Percentiles rank a stretch among this genome's conserved stretches.
Evolutionary conservation across 2,329 filamentous ascomycete species (phyloP).

Genomic region (Botrytis elliptica): DNA sequence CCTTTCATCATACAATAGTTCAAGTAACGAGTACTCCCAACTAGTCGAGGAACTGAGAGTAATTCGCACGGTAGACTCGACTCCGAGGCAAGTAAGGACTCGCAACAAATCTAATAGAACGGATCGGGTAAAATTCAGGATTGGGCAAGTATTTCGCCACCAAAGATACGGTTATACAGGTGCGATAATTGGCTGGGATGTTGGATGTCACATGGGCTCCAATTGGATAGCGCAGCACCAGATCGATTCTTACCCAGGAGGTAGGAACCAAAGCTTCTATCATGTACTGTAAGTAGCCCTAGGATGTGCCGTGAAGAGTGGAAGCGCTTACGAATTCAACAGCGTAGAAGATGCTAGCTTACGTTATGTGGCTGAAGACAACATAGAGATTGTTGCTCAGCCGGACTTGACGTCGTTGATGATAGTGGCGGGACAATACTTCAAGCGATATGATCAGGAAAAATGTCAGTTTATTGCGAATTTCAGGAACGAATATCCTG

Average conservation of each 20-base stretch:
- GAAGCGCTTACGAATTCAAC: slow-evolving; percentile 34
- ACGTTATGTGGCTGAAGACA: slow-evolving; percentile 78
- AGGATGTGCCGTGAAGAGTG: slow-evolving; percentile 13
- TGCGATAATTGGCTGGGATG: slow-evolving; percentile 81
- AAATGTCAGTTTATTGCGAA: slow-evolving; percentile 79
- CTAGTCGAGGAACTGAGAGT: slow-evolving; percentile 54
- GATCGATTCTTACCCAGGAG: slow-evolving; percentile 59
- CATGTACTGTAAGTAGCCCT: slow-evolving; percentile 71
- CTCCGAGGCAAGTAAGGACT: slow-evolving; percentile 48
- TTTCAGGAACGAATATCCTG: slow-evolving; percentile 76
- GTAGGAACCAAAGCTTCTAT: slow-evolving; percentile 72
- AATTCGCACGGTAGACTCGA: slow-evolving; percentile 55
- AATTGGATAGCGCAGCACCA: slow-evolving; percentile 63
- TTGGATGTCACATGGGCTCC: slow-evolving; percentile 54
- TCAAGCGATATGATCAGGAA: slow-evolving; percentile 76
- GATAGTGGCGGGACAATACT: slow-evolving; percentile 75
- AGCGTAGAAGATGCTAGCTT: slow-evolving; percentile 67
- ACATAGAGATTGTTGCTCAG: slow-evolving; percentile 62
- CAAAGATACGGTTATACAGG: slow-evolving; percentile 75
- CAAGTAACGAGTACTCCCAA: slow-evolving; percentile 38
- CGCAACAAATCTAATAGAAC: slow-evolving; percentile 30
- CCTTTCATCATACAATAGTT: slow-evolving; percentile 35
- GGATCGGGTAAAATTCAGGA: slow-evolving; percentile 58
- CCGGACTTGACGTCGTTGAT: slow-evolving; percentile 60
- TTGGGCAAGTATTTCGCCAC: slow-evolving; percentile 85